Evolutionary conservation across 352 stramenopile species (phyloP).

Genomic region (Peronospora farinosa): DNA sequence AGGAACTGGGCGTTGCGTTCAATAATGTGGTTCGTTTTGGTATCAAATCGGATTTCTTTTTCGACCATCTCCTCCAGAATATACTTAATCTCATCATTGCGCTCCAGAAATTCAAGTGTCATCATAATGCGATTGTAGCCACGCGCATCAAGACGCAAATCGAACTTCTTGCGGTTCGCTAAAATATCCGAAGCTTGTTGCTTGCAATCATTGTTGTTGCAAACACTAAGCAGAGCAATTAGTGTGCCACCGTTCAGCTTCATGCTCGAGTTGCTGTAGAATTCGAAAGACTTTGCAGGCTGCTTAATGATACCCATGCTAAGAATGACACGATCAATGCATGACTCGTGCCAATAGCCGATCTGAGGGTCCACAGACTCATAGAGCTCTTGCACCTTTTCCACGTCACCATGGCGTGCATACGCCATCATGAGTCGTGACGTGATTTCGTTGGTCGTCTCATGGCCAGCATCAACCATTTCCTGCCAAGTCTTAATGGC

Average conservation of each 20-base stretch:
- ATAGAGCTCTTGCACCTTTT: constrained; percentile 50
- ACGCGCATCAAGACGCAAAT: constrained; percentile 56
- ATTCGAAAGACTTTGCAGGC: constrained; percentile 60
- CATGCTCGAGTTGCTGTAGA: constrained; percentile 79
- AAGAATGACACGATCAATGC: constrained; percentile 66
- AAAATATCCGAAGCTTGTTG: constrained; percentile 68
- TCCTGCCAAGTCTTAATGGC: constrained; percentile 44
- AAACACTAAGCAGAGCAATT: constrained; percentile 64
- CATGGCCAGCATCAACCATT: constrained; percentile 46
- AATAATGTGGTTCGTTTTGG: constrained; percentile 51
- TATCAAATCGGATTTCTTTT: constrained; percentile 50
- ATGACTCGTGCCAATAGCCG: constrained; percentile 58
- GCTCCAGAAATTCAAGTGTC: constrained; percentile 68
- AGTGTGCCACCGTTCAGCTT: constrained; percentile 66
- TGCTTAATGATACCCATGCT: constrained; percentile 57
- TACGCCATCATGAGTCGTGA: constrained; percentile 57
- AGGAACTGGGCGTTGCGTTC: constrained; percentile 43
- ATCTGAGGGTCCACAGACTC: constrained; percentile 51
- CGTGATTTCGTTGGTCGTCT: constrained; percentile 61
- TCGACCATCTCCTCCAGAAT: constrained; percentile 60
- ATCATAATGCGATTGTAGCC: constrained; percentile 70
- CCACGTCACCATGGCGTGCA: constrained; percentile 34
- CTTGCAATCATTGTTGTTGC: constrained; percentile 57
- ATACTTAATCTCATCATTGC: constrained; percentile 46
- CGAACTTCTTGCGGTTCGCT: constrained; percentile 71